phyloP scores from a whole-genome alignment of 2,329 filamentous ascomycete genomes.

The Aspergillus sp. region DNA sequence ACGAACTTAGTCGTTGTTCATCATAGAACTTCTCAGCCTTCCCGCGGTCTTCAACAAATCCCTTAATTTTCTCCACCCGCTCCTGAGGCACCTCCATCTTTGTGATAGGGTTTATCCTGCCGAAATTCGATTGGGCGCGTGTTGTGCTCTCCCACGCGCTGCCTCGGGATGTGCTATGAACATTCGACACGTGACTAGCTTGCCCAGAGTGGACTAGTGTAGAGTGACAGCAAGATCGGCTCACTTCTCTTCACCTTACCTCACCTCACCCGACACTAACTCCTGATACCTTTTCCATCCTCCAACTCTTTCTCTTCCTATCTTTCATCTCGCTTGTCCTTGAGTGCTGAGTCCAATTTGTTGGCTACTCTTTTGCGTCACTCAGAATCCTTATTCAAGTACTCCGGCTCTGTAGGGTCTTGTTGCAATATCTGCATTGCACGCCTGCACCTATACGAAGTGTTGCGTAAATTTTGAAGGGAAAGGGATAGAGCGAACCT shows the following conservation, averaged over 20 bases:
- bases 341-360: neutral
- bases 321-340: conserved; percentile 5
- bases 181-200: conserved; percentile 17
- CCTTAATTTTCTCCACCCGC: conserved; percentile 33
- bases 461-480: conserved; percentile 18
- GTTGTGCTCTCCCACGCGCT: conserved; percentile 3
- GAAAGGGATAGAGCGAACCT: conserved; percentile 17
- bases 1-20: conserved; percentile 26
- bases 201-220: conserved; percentile 22
- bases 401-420: neutral
- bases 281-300: conserved; percentile 9
- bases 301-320: conserved; percentile 10
- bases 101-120: neutral
- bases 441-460: conserved; percentile 3
- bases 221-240: conserved; percentile 20
- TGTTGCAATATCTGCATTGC: neutral
- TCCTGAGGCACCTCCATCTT: conserved; percentile 33
- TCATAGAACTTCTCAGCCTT: conserved; percentile 34
- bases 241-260: conserved; percentile 21
- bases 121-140: neutral
- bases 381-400: neutral
- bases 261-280: conserved; percentile 23
- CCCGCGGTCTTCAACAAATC: conserved; percentile 35
- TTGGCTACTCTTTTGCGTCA: neutral
- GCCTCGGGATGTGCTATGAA: neutral